Evolutionary conservation across 2,329 filamentous ascomycete genomes (phyloP).

Genomic region (Hypomyces rosellus): DNA sequence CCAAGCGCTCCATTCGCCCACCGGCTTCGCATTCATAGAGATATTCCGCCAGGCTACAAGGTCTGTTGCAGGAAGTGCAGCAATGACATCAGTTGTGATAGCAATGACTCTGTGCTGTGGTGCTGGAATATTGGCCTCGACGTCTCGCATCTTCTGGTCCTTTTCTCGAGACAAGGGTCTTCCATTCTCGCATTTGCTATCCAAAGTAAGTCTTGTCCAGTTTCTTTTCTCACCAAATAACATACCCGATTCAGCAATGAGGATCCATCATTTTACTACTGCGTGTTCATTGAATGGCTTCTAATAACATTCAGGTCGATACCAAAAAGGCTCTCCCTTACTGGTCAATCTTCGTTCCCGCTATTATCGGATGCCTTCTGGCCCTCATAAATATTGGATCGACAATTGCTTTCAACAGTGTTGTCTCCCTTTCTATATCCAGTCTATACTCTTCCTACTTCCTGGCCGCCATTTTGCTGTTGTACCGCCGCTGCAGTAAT

Average conservation of each 20-base stretch:
- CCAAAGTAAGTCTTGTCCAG: constrained; percentile 15
- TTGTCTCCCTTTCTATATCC: too few relatives aligned
- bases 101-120: constrained; percentile 42
- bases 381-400: constrained; percentile 29
- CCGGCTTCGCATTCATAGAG: constrained; percentile 53
- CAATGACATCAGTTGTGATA: constrained; percentile 44
- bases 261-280: too few relatives aligned
- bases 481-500: too few relatives aligned
- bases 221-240: too few relatives aligned
- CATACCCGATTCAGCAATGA: too few relatives aligned
- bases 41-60: constrained; percentile 40
- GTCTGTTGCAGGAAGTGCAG: constrained; percentile 40
- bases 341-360: constrained; percentile 17
- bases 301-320: too few relatives aligned
- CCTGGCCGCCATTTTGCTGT: too few relatives aligned
- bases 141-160: constrained; percentile 51
- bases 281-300: too few relatives aligned
- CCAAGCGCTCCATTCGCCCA: constrained; percentile 35
- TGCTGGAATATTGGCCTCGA: constrained; percentile 49
- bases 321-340: too few relatives aligned
- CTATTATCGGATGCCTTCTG: constrained; percentile 23
- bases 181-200: constrained; percentile 24
- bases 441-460: too few relatives aligned
- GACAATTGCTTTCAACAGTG: constrained; percentile 15
- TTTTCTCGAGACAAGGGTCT: constrained; percentile 34